Base-by-base conservation (phyloP, 345 rosid species). In the Jatropha curcas region DNA sequence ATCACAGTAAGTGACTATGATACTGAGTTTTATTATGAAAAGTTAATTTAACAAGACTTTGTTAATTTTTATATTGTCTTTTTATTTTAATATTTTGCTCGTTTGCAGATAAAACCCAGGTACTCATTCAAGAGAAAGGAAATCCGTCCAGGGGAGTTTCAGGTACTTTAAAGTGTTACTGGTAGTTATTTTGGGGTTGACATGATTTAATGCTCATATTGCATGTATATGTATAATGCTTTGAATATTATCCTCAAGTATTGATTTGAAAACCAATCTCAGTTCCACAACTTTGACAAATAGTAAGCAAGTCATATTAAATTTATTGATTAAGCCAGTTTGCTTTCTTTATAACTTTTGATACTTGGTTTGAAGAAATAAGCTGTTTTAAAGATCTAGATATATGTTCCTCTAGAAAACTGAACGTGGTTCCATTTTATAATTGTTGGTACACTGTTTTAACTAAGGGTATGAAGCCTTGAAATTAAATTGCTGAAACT, bases 61-160 rank as follows among this genome's bases (percentile, higher is more conserved):
- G 7, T 50, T 9, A 14, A 68, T 77, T 14, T 34, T 68, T 16
- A 53, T 67, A 55, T 16, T 70, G 55, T 65, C 28, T 28, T 16
- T 76, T 68, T 24, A 17, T 37, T 61, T 43, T 51, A 34, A 41
- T 65, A 14, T 74, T 33, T 75, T 81, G 27, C 67, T 68, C 75
- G 72, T 74, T 63, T 86, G 76, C 84, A 96, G 99, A 90, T 96
- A 79, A 91, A 79, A 82, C 99, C 99, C 19, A 93, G 98, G 81
- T 96, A 96, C 77, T 93, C 99, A 35, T 96, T 93, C 82, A 93
- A 91, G 89, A 88, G 99, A 82, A 93, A 93, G 84, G 99, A 96
- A 82, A 78, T 81, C 76, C 92, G 97, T 45, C 85, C 95, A 1
- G 92, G 97, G 34, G 99, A 90, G 17, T 96, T 88, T 86, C 98